These are phyloP conservation scores for Metrosideros polymorpha DNA, from an alignment of 441 rosid species.

Conservation along the genomic window DNA sequence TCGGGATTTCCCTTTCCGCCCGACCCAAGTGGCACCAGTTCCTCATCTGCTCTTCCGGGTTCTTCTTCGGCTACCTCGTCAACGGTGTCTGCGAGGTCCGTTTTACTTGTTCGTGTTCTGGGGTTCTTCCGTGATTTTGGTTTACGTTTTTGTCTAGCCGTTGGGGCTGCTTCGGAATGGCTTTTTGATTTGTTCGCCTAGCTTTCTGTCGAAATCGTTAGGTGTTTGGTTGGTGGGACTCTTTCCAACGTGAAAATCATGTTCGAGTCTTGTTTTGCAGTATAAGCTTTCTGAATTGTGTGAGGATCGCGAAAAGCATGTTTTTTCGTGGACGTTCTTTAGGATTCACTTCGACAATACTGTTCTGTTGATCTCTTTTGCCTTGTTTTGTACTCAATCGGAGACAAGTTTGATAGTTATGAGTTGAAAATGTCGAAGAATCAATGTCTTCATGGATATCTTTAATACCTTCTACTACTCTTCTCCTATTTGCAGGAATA, in stretches of 20 bases:
- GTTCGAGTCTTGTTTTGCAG: neutral
- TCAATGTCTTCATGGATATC: too few relatives aligned
- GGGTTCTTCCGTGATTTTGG: neutral
- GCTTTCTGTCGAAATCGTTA: neutral
- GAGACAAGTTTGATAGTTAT: neutral
- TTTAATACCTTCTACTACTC: neutral
- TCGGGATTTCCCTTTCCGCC: constrained; percentile 59
- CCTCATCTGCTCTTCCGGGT: constrained; percentile 83
- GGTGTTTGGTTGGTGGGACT: neutral
- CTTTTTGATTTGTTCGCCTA: neutral
- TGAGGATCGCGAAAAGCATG: neutral
- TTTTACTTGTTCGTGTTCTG: neutral
- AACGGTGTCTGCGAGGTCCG: constrained; percentile 93
- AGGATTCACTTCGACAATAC: neutral
- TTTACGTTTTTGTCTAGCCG: neutral
- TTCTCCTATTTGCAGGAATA: constrained; percentile 33
- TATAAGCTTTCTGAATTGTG: neutral
- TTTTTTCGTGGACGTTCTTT: neutral
- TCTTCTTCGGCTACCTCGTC: constrained; percentile 92
- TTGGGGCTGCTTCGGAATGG: neutral
- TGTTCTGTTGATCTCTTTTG: neutral
- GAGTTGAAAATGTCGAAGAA: neutral
- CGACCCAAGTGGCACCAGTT: constrained; percentile 78
- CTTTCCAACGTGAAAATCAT: neutral
- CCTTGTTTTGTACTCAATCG: neutral